phyloP scores from a whole-genome alignment of 768 basidiomycete genomes.

The Tricholoma furcatifolium region DNA sequence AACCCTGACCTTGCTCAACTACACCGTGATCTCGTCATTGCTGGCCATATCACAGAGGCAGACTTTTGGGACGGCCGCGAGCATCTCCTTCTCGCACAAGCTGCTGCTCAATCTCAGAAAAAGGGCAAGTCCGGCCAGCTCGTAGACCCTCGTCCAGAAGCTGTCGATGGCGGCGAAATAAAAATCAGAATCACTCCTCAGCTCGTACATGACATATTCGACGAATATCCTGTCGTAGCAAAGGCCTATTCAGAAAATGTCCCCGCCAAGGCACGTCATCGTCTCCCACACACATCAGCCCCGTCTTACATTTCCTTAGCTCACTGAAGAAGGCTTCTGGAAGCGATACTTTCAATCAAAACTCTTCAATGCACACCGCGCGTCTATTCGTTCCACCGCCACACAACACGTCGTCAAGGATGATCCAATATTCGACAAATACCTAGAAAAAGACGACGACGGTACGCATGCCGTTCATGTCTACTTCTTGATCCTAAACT shows the following conservation, averaged over 20 bases:
- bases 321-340: constrained; percentile 94
- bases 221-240: constrained; percentile 94
- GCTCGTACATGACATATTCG: constrained; percentile 93
- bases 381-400: constrained; percentile 85
- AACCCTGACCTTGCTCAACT: constrained; percentile 77
- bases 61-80: constrained; percentile 99
- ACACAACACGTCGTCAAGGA: constrained; percentile 83
- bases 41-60: constrained; percentile 80
- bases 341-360: constrained; percentile 95
- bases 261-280: constrained; percentile 65
- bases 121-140: constrained; percentile 84
- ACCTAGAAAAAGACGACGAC: constrained; percentile 95
- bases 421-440: constrained; percentile 93
- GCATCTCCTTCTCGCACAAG: constrained; percentile 77
- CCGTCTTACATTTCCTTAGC: constrained; percentile 38
- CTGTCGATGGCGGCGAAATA: constrained; percentile 80
- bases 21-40: constrained; percentile 87
- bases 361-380: constrained; percentile 92
- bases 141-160: constrained; percentile 85
- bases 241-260: constrained; percentile 93
- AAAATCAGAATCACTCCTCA: constrained; percentile 91
- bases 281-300: constrained; percentile 4
- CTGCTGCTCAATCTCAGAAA: constrained; percentile 68
- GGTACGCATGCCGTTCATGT: constrained; percentile 45
- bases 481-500: background rate